A percentile compares a stretch with the other conserved stretches of the same genome.
phyloP scores from a whole-genome alignment of 2,329 filamentous ascomycete species.

The Akanthomyces dipterigenus region DNA sequence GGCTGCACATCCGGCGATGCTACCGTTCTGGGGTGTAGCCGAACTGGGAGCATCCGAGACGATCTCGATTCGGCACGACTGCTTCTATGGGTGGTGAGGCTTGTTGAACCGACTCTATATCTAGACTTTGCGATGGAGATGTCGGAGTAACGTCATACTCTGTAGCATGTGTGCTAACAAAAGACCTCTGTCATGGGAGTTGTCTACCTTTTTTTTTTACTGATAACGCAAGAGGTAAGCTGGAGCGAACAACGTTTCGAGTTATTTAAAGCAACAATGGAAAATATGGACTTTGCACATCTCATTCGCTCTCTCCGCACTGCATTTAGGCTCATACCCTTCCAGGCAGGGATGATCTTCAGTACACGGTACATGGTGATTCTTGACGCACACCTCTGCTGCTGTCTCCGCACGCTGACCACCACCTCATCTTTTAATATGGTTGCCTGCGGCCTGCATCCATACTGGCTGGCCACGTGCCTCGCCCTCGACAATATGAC shows the following conservation, averaged over 20 bases:
- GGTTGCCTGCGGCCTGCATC: not conserved
- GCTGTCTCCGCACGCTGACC: not conserved
- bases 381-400: not conserved
- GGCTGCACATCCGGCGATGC: not conserved
- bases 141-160: not conserved
- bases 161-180: not conserved
- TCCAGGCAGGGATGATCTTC: not conserved
- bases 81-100: not conserved
- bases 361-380: not conserved
- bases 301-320: not conserved
- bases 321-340: not conserved
- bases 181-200: not conserved
- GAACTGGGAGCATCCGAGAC: not conserved
- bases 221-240: not conserved
- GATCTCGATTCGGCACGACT: not conserved
- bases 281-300: not conserved
- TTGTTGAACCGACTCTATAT: no score
- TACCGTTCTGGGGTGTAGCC: slow-evolving; percentile 1
- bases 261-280: not conserved
- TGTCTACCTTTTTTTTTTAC: not conserved
- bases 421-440: no score
- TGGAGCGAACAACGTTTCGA: not conserved
- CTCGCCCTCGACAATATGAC: not conserved
- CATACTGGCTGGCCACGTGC: not conserved
- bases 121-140: not conserved